Percentiles rank a stretch among this genome's conserved stretches.
Conservation (phyloP, 371 early-diverging fungal genomes). For the Mortierella sp. region DNA sequence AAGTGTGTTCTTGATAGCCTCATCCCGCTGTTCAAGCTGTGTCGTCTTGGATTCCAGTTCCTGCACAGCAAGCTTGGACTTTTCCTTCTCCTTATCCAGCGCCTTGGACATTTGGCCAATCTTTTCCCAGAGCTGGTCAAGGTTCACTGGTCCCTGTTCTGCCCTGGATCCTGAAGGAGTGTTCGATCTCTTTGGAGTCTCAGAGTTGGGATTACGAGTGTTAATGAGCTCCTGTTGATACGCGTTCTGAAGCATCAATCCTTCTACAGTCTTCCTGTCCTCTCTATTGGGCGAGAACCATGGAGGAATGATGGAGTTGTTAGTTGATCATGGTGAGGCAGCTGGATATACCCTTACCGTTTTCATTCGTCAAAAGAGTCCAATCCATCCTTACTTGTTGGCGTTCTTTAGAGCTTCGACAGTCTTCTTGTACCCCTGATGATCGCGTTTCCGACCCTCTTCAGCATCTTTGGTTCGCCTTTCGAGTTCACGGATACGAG, state of each 20-base stretch:
- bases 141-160: not conserved
- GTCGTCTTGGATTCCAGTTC: constrained; percentile 26
- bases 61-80: constrained; percentile 16
- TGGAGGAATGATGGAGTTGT: not conserved
- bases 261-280: constrained; percentile 33
- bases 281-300: constrained; percentile 10
- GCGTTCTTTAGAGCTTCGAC: constrained; percentile 32
- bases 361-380: no score
- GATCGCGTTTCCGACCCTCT: constrained; percentile 33
- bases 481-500: constrained; percentile 41
- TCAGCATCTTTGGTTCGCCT: constrained; percentile 50
- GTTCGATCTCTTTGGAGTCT: constrained; percentile 1
- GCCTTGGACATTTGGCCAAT: constrained; percentile 27
- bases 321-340: not conserved
- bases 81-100: constrained; percentile 29
- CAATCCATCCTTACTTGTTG: constrained; percentile 41
- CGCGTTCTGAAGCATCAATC: constrained; percentile 22
- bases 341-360: no score
- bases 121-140: constrained; percentile 30
- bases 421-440: constrained; percentile 46
- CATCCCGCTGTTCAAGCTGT: constrained; percentile 26
- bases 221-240: constrained; percentile 32
- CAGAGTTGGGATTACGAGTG: constrained; percentile 1
- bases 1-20: constrained; percentile 27
- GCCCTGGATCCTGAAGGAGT: constrained; percentile 4